A percentile compares a stretch with the other conserved stretches of the same genome.
These are phyloP conservation scores for Fraxinus baroniana DNA, from an alignment of 305 asterid species.

Conservation along the genomic window DNA sequence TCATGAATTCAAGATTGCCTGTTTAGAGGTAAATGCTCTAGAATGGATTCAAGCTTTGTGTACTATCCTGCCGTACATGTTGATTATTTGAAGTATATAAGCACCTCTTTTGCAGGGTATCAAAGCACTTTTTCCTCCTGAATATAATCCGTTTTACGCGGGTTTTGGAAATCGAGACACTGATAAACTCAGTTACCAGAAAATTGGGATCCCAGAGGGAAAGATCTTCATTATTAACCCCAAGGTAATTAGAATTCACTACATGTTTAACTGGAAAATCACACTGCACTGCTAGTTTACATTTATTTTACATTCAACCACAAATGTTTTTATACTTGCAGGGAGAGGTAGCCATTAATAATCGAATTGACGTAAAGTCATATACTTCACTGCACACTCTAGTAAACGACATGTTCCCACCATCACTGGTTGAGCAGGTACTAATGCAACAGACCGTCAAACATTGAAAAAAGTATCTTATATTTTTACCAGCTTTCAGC, in stretches of 20 bases:
- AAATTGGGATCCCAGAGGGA: constrained; percentile 97
- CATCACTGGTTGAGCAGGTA: constrained; percentile 95
- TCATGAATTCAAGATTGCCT: constrained; percentile 97
- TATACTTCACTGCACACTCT: constrained; percentile 92
- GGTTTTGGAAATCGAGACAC: constrained; percentile 99
- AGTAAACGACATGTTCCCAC: constrained; percentile 96
- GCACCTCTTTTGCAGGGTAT: constrained; percentile 63
- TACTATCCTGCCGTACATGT: not conserved
- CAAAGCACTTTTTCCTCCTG: constrained; percentile 92
- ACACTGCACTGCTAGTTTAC: not conserved
- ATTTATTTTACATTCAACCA: not conserved
- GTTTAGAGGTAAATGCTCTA: constrained; percentile 72
- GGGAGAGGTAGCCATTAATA: constrained; percentile 99
- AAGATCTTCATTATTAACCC: constrained; percentile 96
- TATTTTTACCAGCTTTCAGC: not conserved
- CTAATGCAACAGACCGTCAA: not conserved
- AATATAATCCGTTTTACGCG: constrained; percentile 92
- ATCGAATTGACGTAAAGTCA: constrained; percentile 79
- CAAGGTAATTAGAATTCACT: constrained; percentile 20
- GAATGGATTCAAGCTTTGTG: not conserved
- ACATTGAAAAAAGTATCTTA: not conserved
- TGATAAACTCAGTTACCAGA: constrained; percentile 93
- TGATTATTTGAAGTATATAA: not conserved
- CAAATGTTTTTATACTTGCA: constrained; percentile 21
- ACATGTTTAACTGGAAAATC: not conserved